Percentiles rank a stretch among this genome's conserved stretches.
Evolutionary conservation across 2,329 filamentous ascomycete species (phyloP).

Genomic region (Cercospora canescens): DNA sequence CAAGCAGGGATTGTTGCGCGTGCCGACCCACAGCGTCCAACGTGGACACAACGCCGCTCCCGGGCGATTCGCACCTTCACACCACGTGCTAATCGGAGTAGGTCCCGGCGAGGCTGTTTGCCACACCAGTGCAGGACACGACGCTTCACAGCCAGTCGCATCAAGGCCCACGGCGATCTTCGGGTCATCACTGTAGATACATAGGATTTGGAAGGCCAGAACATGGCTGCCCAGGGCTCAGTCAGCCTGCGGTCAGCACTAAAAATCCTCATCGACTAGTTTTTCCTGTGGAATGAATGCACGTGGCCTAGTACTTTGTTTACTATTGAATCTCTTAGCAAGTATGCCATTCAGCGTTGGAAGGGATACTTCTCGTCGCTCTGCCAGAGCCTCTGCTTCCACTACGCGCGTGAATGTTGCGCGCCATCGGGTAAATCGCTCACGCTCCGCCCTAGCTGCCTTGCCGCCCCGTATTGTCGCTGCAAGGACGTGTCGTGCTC

Average conservation of each 20-base stretch:
- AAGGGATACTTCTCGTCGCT: conserved; percentile 24
- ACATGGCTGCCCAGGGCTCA: neutral
- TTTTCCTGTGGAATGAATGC: neutral
- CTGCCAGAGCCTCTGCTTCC: neutral
- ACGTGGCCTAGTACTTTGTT: neutral
- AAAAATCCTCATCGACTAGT: neutral
- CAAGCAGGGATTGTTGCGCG: neutral
- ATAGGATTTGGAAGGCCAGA: neutral
- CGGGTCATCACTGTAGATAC: neutral
- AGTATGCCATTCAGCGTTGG: conserved; percentile 17
- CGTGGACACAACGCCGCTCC: neutral
- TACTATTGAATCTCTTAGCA: conserved; percentile 23
- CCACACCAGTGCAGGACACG: neutral
- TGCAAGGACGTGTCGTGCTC: neutral
- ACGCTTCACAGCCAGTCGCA: neutral
- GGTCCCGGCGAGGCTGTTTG: neutral
- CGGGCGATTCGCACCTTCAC: neutral
- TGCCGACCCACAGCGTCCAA: neutral
- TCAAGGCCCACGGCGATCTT: neutral
- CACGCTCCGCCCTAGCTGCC: neutral
- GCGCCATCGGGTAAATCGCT: neutral
- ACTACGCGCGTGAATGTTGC: neutral
- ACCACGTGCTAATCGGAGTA: neutral
- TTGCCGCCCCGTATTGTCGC: neutral
- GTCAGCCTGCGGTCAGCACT: neutral